phyloP scores from a whole-genome alignment of 225 moss, liverwort and hornwort species.

The Polytrichum commune region DNA sequence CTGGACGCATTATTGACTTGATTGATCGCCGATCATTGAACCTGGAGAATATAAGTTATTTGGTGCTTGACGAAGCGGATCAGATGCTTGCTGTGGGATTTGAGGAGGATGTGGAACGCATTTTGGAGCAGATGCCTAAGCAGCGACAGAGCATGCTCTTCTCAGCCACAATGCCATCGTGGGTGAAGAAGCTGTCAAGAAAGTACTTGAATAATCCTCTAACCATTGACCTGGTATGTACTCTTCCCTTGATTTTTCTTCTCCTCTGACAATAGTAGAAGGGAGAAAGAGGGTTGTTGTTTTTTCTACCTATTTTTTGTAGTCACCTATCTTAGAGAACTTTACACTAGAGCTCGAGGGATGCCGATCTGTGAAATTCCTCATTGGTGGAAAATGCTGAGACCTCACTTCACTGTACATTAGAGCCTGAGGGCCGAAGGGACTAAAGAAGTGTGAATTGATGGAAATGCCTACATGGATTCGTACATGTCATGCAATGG shows the following conservation, averaged over 20 bases:
- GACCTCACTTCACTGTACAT: no score
- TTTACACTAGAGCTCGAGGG: no score
- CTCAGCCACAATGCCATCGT: slow-evolving; percentile 38
- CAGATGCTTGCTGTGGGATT: slow-evolving; percentile 46
- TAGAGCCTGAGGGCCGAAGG: no score
- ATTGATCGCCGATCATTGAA: slow-evolving; percentile 27
- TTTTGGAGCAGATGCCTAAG: slow-evolving; percentile 32
- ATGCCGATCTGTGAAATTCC: no score
- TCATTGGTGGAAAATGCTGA: no score
- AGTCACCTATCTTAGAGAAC: no score
- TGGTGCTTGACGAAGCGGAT: slow-evolving; percentile 46
- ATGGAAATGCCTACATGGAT: no score
- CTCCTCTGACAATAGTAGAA: no score
- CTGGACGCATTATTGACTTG: slow-evolving; percentile 42
- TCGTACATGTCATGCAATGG: no score
- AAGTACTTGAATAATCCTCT: slow-evolving; percentile 32
- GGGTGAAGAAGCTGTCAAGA: slow-evolving; percentile 29
- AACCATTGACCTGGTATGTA: slow-evolving; percentile 31
- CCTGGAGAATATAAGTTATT: slow-evolving; percentile 21
- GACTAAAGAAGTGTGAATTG: no score
- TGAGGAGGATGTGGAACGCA: slow-evolving; percentile 42
- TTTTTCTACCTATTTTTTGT: no score
- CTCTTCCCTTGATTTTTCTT: neutral
- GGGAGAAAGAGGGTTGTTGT: no score
- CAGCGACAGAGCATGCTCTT: slow-evolving; percentile 43